phyloP scores from a whole-genome alignment of 768 basidiomycete genomes.

The Serpula lacrymans region DNA sequence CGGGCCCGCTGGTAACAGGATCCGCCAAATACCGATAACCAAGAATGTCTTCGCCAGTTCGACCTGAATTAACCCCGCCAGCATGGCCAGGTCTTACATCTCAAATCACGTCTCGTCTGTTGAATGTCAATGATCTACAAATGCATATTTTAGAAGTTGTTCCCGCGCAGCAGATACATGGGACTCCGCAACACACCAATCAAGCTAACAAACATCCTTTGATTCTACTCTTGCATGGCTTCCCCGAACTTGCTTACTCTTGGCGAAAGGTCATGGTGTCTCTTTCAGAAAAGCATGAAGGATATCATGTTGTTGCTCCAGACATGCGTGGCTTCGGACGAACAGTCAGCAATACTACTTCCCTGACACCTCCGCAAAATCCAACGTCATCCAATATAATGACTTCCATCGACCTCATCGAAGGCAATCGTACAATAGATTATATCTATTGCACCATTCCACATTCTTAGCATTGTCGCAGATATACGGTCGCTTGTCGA shows the following conservation, averaged over 20 bases:
- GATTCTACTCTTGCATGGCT: conserved; percentile 60
- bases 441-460: conserved; percentile 48
- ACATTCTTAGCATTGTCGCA: conserved; percentile 46
- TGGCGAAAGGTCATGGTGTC: conserved; percentile 59
- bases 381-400: conserved; percentile 37
- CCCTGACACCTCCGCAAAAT: conserved; percentile 16
- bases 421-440: no score
- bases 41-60: no score
- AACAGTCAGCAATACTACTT: conserved; percentile 20
- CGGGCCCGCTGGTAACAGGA: no score
- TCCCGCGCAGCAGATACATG: no score
- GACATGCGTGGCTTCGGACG: conserved; percentile 58
- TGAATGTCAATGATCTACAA: conserved; percentile 39
- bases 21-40: no score
- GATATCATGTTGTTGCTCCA: conserved; percentile 62
- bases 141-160: conserved; percentile 50
- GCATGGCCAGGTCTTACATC: conserved; percentile 20
- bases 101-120: conserved; percentile 35
- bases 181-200: conserved; percentile 11
- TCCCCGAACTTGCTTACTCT: conserved; percentile 64
- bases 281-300: conserved; percentile 36
- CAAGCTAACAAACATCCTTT: conserved; percentile 35
- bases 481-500: conserved; percentile 52
- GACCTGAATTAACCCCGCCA: no score
- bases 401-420: no score